A percentile compares a stretch with the other conserved stretches of the same genome.
Evolutionary conservation across 495 filamentous ascomycete genomes (phyloP).

Genomic region (Pyronema omphalodes): DNA sequence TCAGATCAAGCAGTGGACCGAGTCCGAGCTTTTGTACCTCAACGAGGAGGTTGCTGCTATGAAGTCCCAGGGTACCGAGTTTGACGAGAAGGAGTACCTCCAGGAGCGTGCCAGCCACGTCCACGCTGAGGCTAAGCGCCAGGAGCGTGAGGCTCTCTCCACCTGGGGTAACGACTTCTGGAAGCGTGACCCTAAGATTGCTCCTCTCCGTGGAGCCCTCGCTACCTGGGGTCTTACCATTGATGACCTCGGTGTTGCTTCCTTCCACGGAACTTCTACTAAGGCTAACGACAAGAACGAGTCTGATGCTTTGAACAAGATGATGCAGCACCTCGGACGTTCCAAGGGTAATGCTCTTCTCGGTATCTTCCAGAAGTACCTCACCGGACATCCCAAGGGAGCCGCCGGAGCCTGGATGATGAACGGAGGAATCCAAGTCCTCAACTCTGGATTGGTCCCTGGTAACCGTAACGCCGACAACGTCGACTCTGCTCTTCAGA

Average conservation of each 20-base stretch:
- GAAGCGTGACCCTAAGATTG: constrained; percentile 84
- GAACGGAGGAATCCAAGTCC: constrained; percentile 88
- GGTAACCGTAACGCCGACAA: constrained; percentile 98
- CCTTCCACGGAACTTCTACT: constrained; percentile 97
- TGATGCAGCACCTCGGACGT: constrained; percentile 84
- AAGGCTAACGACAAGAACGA: constrained; percentile 99
- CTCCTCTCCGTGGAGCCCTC: constrained; percentile 81
- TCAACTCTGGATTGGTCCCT: constrained; percentile 83
- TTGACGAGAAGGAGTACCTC: constrained; percentile 69
- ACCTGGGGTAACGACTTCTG: constrained; percentile 96
- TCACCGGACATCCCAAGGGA: constrained; percentile 98
- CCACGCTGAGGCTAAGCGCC: constrained; percentile 68
- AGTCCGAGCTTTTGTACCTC: constrained; percentile 80
- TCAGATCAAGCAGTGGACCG: constrained; percentile 90
- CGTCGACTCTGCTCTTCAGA: constrained; percentile 83
- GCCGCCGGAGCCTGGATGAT: constrained; percentile 99
- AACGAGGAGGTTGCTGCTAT: constrained; percentile 82
- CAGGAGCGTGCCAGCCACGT: constrained; percentile 72
- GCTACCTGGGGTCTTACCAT: constrained; percentile 97
- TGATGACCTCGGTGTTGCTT: constrained; percentile 84
- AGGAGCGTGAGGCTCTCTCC: constrained; percentile 78
- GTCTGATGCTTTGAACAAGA: constrained; percentile 91
- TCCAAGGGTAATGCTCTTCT: constrained; percentile 89
- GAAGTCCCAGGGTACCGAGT: constrained; percentile 53
- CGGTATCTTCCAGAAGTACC: constrained; percentile 98